Evolutionary conservation across 2,329 filamentous ascomycete species (phyloP).

Genomic region (Achaetomium macrosporum): DNA sequence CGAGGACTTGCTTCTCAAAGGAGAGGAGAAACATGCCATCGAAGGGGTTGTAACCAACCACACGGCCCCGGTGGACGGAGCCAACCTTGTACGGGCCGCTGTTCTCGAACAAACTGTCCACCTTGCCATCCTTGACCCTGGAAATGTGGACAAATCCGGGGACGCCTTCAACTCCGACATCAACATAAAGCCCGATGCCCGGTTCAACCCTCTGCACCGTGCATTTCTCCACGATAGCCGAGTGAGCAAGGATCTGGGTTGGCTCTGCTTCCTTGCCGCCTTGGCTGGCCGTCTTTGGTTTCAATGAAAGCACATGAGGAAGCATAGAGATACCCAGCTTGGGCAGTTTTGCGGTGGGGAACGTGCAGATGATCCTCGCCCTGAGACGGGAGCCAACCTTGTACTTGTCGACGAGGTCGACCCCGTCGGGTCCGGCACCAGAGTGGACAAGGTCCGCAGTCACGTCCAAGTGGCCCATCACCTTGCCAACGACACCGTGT

Average conservation of each 20-base stretch:
- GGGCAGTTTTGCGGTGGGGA: constrained; percentile 69
- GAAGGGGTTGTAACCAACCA: constrained; percentile 80
- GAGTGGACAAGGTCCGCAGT: constrained; percentile 90
- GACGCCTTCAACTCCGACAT: constrained; percentile 60
- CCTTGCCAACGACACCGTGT: constrained; percentile 77
- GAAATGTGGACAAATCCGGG: constrained; percentile 95
- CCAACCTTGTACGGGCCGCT: constrained; percentile 73
- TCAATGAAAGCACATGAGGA: constrained; percentile 70
- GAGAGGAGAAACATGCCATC: constrained; percentile 85
- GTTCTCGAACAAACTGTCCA: constrained; percentile 72
- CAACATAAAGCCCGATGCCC: constrained; percentile 74
- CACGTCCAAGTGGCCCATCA: constrained; percentile 85
- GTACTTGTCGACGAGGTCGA: constrained; percentile 69
- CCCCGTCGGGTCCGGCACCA: constrained; percentile 62
- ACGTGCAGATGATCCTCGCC: constrained; percentile 81
- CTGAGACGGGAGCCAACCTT: constrained; percentile 80
- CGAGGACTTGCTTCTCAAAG: constrained; percentile 72
- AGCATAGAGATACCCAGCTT: constrained; percentile 86
- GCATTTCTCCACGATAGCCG: constrained; percentile 69
- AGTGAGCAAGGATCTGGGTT: constrained; percentile 59
- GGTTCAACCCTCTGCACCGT: constrained; percentile 75
- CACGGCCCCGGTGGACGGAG: constrained; percentile 71
- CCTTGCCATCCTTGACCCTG: constrained; percentile 79
- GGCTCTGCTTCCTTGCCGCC: constrained; percentile 43
- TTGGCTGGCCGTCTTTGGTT: constrained; percentile 38